Conservation (phyloP, 116 monocot species). For the Dioscorea cayenensis region DNA sequence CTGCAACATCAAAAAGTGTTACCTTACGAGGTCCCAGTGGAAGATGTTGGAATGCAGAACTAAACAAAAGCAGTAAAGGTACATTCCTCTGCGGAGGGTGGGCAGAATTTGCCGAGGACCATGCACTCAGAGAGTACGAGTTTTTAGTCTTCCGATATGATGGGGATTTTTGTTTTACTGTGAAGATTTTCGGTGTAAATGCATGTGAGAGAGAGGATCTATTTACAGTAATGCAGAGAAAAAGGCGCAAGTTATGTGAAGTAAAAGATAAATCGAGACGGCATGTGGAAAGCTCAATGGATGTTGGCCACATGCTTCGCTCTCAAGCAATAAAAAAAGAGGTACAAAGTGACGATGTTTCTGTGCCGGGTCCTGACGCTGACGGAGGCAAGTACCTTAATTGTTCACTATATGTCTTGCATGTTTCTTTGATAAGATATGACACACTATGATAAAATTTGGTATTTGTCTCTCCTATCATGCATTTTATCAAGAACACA, state of each 20-base stretch:
- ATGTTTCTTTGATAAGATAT: not conserved
- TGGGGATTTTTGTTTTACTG: conserved; percentile 34
- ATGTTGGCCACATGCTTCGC: not conserved
- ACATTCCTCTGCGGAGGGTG: conserved; percentile 35
- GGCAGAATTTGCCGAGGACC: conserved; percentile 33
- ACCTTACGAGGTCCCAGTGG: conserved; percentile 28
- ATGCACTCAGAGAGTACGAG: conserved; percentile 30
- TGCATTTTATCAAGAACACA: not conserved
- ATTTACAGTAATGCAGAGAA: not conserved
- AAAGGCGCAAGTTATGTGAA: not conserved
- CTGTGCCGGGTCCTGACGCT: not conserved
- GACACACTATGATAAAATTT: not conserved
- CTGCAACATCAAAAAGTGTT: conserved; percentile 5
- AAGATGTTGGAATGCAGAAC: conserved; percentile 19
- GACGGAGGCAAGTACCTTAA: not conserved
- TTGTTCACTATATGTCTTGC: not conserved
- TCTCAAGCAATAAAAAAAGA: not conserved
- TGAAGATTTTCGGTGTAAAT: conserved; percentile 28
- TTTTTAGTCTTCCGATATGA: conserved; percentile 36
- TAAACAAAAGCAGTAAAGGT: conserved; percentile 4
- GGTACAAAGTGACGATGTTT: not conserved
- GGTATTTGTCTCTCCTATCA: not conserved
- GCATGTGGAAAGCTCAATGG: not conserved
- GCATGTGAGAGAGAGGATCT: conserved; percentile 29
- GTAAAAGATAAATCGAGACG: too few relatives aligned